Conservation (phyloP, 75 land plant genomes). For the Cryptomeria japonica region DNA sequence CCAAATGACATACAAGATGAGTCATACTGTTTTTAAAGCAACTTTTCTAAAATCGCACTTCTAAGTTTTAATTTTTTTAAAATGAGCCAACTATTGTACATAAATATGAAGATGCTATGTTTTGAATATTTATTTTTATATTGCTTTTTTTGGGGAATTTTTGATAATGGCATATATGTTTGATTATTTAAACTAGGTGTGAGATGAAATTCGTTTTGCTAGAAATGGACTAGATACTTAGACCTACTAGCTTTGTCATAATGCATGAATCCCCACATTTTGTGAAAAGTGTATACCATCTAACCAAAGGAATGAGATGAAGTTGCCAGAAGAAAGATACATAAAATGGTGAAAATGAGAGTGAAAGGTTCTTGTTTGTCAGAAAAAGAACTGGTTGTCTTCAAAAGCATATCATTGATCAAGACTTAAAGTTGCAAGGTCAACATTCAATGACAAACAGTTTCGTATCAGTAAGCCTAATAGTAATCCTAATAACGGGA, state of each 20-base stretch:
- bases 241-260: slow-evolving; percentile 66
- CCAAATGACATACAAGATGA: too few relatives aligned
- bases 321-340: slow-evolving; percentile 45
- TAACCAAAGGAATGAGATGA: slow-evolving; percentile 69
- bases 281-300: slow-evolving; percentile 36
- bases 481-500: neutral
- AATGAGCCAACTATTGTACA: too few relatives aligned
- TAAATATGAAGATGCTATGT: too few relatives aligned
- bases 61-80: too few relatives aligned
- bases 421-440: neutral
- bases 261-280: slow-evolving; percentile 63
- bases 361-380: slow-evolving; percentile 70
- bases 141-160: neutral
- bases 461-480: neutral
- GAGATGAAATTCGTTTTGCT: slow-evolving; percentile 63
- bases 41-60: too few relatives aligned
- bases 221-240: slow-evolving; percentile 72
- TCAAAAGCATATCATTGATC: slow-evolving; percentile 12
- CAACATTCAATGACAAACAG: neutral
- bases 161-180: neutral
- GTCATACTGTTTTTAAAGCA: too few relatives aligned
- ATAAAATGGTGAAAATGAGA: slow-evolving; percentile 38
- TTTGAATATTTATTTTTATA: neutral
- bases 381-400: slow-evolving; percentile 75
- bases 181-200: slow-evolving; percentile 31